Conservation (phyloP, 495 filamentous ascomycete genomes). For the Thozetella sp. region DNA sequence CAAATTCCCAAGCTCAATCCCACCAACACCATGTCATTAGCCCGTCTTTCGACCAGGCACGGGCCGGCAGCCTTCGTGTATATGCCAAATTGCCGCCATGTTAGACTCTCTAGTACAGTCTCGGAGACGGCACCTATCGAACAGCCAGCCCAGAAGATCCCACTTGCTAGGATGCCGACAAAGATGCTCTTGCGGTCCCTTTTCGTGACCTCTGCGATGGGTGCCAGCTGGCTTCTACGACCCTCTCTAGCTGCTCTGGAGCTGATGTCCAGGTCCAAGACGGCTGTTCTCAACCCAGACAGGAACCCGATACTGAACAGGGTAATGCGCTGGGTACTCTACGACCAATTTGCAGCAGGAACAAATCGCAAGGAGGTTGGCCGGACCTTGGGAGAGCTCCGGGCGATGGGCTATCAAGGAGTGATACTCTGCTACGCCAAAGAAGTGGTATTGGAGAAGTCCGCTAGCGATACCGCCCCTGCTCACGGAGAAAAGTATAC, state of each 20-base stretch:
- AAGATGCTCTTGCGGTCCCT: background rate
- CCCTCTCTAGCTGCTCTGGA: background rate
- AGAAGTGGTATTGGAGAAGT: background rate
- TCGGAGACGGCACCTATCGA: background rate
- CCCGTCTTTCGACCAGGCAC: too few species aligned
- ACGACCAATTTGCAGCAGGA: background rate
- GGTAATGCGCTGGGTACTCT: background rate
- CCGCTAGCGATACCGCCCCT: background rate
- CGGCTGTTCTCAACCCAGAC: background rate
- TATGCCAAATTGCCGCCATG: too few species aligned
- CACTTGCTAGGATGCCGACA: background rate
- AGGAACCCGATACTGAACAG: background rate
- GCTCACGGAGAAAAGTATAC: background rate
- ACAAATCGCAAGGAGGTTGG: background rate
- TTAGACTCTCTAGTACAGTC: too few species aligned
- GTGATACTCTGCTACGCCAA: background rate
- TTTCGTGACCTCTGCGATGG: background rate
- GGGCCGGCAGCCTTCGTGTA: too few species aligned
- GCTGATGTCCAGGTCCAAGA: background rate
- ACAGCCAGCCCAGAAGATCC: background rate
- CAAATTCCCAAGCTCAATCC: too few species aligned
- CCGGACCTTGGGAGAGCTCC: background rate
- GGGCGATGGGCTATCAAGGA: background rate
- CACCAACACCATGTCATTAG: too few species aligned
- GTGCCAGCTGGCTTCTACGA: background rate